These are phyloP conservation scores for Infundibulicybe gibba DNA, from an alignment of 768 basidiomycete genomes.

Conservation along the genomic window DNA sequence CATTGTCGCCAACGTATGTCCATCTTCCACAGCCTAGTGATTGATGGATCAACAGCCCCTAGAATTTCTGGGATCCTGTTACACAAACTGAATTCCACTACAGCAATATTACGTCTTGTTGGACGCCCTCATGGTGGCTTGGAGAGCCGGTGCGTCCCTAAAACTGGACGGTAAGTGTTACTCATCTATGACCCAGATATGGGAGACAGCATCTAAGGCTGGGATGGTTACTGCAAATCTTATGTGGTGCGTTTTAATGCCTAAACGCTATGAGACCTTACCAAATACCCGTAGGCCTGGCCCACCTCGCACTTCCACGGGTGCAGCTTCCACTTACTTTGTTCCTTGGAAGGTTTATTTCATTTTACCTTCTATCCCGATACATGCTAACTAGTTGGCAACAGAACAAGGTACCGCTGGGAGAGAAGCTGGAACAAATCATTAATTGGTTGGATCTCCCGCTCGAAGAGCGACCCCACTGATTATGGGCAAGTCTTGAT, in stretches of 20 bases:
- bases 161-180: neutral
- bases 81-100: conserved; percentile 67
- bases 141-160: conserved; percentile 71
- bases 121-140: conserved; percentile 78
- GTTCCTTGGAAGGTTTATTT: conserved; percentile 68
- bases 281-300: conserved; percentile 59
- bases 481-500: conserved; percentile 53
- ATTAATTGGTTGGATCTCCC: conserved; percentile 82
- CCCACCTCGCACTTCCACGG: conserved; percentile 66
- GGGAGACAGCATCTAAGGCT: conserved; percentile 81
- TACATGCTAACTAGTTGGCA: conserved; percentile 1
- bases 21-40: neutral
- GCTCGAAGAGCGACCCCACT: conserved; percentile 70
- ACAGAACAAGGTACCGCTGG: conserved; percentile 59
- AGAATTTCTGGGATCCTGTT: conserved; percentile 88
- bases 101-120: conserved; percentile 54
- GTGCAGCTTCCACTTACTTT: conserved; percentile 68
- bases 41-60: neutral
- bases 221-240: conserved; percentile 78
- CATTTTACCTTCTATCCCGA: neutral
- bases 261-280: neutral
- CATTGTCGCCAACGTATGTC: conserved; percentile 79
- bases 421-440: conserved; percentile 74
- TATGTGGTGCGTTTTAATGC: conserved; percentile 70
- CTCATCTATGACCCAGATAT: conserved; percentile 54